A percentile compares a stretch with the other conserved stretches of the same genome.
Conservation (phyloP, 345 rosid genomes). For the Ceriops tagal region DNA sequence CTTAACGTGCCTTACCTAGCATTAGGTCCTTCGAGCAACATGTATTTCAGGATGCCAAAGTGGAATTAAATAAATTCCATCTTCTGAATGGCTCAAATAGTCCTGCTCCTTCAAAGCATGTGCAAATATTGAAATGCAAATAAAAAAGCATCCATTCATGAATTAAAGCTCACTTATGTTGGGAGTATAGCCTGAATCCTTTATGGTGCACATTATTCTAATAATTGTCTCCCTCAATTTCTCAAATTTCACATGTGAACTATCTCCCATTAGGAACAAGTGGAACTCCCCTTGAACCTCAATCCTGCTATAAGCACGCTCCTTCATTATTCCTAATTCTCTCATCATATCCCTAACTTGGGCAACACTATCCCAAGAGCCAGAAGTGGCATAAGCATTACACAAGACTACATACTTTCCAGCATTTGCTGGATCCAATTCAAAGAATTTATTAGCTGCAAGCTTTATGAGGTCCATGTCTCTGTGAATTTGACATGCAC, state of each 20-base stretch:
- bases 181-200: slow-evolving; percentile 43
- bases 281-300: slow-evolving; percentile 55
- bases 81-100: background rate
- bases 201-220: slow-evolving; percentile 40
- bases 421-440: slow-evolving; percentile 55
- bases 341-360: slow-evolving; percentile 53
- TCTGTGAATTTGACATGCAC: slow-evolving; percentile 63
- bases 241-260: slow-evolving; percentile 40
- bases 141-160: background rate
- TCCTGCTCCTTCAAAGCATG: background rate
- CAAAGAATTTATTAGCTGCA: slow-evolving; percentile 50
- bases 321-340: slow-evolving; percentile 45
- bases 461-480: slow-evolving; percentile 46
- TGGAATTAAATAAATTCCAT: background rate
- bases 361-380: slow-evolving; percentile 57
- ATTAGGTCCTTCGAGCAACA: too few species aligned
- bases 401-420: slow-evolving; percentile 66
- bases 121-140: background rate
- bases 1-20: background rate
- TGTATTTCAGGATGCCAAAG: background rate
- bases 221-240: slow-evolving; percentile 46
- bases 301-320: slow-evolving; percentile 63
- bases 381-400: slow-evolving; percentile 59
- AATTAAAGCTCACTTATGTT: slow-evolving; percentile 28
- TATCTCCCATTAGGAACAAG: slow-evolving; percentile 48